A percentile compares a stretch with the other conserved stretches of the same genome.
These are phyloP conservation scores for Colletotrichum truncatum DNA, from an alignment of 2,329 filamentous ascomycete species.

Conservation along the genomic window DNA sequence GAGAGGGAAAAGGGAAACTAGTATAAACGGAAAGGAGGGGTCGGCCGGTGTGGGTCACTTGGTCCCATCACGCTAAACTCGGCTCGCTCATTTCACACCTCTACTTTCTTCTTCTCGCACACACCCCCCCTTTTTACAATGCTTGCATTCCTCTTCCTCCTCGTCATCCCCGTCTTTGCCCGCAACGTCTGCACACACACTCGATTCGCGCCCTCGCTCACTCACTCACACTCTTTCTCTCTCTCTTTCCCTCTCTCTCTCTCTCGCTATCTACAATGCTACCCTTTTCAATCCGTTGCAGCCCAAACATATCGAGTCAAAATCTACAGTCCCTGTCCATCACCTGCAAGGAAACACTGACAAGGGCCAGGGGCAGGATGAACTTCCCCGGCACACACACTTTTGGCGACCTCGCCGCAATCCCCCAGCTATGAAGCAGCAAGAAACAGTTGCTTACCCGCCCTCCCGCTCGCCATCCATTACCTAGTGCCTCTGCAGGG, in stretches of 20 bases:
- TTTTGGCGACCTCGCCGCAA: conserved; percentile 8
- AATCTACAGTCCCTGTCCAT: conserved; percentile 16
- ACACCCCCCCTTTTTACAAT: conserved; percentile 1
- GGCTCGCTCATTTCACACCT: conserved; percentile 26
- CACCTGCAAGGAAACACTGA: conserved; percentile 26
- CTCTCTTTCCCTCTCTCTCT: background rate
- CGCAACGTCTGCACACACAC: no score
- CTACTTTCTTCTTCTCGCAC: background rate
- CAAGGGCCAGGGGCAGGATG: conserved; percentile 20
- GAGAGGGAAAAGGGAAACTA: background rate
- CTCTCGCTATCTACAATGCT: no score
- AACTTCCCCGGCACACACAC: conserved; percentile 29
- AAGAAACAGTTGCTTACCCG: conserved; percentile 7
- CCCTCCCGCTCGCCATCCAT: conserved; percentile 1
- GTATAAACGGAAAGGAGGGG: conserved; percentile 11
- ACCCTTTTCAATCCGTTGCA: background rate
- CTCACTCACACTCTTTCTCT: background rate
- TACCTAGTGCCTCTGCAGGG: conserved; percentile 4
- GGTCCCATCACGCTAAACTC: conserved; percentile 14
- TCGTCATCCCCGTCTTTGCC: background rate
- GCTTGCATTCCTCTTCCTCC: background rate
- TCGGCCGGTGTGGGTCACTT: background rate
- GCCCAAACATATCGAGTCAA: conserved; percentile 13
- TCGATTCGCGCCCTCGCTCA: no score
- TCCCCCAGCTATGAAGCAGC: background rate